phyloP scores from a whole-genome alignment of 768 basidiomycete species.

The Kwoniella sp. region DNA sequence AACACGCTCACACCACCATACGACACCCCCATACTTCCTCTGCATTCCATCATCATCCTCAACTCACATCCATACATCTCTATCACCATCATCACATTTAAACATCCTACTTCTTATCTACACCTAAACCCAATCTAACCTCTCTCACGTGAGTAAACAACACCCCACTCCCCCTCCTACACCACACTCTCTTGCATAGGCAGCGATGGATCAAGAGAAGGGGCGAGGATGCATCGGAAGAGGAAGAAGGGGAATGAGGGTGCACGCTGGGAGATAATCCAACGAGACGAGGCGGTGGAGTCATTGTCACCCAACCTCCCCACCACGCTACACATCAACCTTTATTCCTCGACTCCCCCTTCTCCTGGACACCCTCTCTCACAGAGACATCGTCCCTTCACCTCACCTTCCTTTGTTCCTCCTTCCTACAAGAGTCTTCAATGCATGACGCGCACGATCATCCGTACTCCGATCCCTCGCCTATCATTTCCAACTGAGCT shows the following conservation, averaged over 20 bases:
- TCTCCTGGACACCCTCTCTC: not conserved
- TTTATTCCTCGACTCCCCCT: not conserved
- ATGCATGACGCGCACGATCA: not conserved
- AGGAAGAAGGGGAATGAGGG: not conserved
- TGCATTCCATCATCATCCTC: constrained; percentile 23
- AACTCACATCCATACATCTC: constrained; percentile 1
- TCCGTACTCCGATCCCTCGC: constrained; percentile 8
- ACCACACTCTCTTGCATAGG: not conserved
- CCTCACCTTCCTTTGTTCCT: constrained; percentile 2
- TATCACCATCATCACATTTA: constrained; percentile 7
- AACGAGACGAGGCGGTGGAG: constrained; percentile 20
- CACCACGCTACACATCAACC: not conserved
- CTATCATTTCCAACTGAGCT: not conserved
- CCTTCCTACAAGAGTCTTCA: not conserved
- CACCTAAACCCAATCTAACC: constrained; percentile 1
- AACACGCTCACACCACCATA: constrained; percentile 15
- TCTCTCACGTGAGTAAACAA: constrained; percentile 23
- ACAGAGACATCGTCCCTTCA: not conserved
- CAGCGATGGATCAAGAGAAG: not conserved
- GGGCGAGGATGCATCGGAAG: not conserved
- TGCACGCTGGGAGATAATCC: constrained; percentile 1
- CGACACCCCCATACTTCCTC: constrained; percentile 22
- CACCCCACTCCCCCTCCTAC: not conserved
- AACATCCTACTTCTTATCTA: constrained; percentile 1
- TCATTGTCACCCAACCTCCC: constrained; percentile 11